Base-by-base conservation (phyloP, 192 early-diverging fungal species). In the Kickxella alabastrina region DNA sequence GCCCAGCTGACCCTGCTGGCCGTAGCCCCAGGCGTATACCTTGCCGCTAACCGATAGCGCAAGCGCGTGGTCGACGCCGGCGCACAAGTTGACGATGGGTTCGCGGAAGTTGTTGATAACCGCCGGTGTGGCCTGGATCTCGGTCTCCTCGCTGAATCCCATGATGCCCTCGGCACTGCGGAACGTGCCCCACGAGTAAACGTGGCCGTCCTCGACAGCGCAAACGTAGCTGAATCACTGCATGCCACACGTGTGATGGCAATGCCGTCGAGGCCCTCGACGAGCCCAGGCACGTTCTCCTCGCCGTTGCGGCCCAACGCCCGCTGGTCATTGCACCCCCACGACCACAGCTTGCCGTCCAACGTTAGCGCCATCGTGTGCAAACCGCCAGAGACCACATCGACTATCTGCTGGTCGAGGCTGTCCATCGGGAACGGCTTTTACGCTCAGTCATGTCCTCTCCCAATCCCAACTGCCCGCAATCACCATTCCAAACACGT, bases 241-340 rank as follows among this genome's bases (percentile, higher is more conserved):
- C 91, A 92, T 8, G 83, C 88, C 2, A 90, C 83, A 19, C 85
- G 79, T 25, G 87, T 79, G 22, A 98, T 75, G 22, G 77, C 77
- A 23, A 88, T 82, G 35, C 63, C 63, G 38, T 95, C 89, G 41
- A 93, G 76, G 10, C 84, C 91, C 12, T 87, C 83, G 7, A 92
- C 87, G n/a, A 64, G 74, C 26, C 78, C 85, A 34, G 93, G 90
- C 29, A 75, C 79, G 23, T 83, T 85, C 27, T 73, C 85, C 42
- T 82, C 79, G 43, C 72, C 78, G 10, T 47, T 64, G 15, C 87
- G 74, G 27, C 87, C 93, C n/a, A 98, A 79, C 12, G 89, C 88
- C 43, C 77, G 68, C 54, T 97, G 86, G 74, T 97, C 95, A 66
- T 95, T 95, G 77, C 93, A 94, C 0, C 95, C 95, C 95, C 95